Base-by-base conservation (phyloP, 441 rosid genomes). In the Populus hybrid region DNA sequence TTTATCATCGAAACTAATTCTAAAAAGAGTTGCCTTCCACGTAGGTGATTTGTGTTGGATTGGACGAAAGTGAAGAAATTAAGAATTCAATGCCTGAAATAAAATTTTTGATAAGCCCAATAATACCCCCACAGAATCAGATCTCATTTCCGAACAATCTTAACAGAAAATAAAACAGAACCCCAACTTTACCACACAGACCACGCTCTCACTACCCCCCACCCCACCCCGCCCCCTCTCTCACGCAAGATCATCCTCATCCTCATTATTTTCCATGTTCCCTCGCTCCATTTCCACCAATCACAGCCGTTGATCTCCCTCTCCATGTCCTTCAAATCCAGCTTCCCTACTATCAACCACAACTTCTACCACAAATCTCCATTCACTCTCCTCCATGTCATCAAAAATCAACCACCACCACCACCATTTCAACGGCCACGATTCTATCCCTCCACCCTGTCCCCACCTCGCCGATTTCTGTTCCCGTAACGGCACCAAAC, bases 391-490 rank as follows among this genome's bases (percentile, higher is more conserved):
- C 69, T 72, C 84, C 83, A 84, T 86, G 86, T 83, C 89, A 71
- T 75, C 87, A 80, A 80, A 76, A 80, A 75, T 72, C 87, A 79
- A 70, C 59, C 79, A 59, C 61, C 76, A 66, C 61, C 76, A 66
- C 71, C 81, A 69, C 50, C 79, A 30, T 42, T 67, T 67, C 77
- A 80, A 78, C 85, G 86, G 79, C 72, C 89, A 82, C 67, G n/a
- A 53, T 53, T 71, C 65, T 38, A 63, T 79, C 18, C 82, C 86
- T 21, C 81, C 82, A 19, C 79, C 87, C 14, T 92, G 97, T 79
- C 82, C 85, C 78, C 94, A 92, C 82, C 82, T 92, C 21, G 78
- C 86, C 61, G 87, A 85, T n/a, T 90, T 89, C 85, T 88, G 86
- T 40, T 71, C 83, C 80, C 85, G 83, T 2, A 80, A 87, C 79